phyloP scores from a whole-genome alignment of 768 basidiomycete genomes.

The Kwoniella europaea region DNA sequence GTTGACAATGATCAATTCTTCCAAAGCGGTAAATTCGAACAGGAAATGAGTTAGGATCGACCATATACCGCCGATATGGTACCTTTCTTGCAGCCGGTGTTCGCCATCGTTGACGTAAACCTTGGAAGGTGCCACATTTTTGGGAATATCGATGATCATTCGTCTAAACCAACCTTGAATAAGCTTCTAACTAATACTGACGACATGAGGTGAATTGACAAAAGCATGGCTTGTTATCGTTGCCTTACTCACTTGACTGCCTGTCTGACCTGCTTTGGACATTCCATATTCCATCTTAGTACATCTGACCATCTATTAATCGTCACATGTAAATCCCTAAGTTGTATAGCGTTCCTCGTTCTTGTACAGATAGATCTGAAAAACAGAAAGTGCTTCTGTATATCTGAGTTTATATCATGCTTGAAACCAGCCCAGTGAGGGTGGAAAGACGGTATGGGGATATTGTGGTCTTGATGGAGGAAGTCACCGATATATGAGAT shows the following conservation, averaged over 20 bases:
- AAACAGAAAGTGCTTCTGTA: not conserved
- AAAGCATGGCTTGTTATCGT: no score
- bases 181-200: no score
- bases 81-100: no score
- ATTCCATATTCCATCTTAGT: not conserved
- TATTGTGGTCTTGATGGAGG: not conserved
- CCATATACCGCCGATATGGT: no score
- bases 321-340: not conserved
- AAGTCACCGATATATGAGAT: not conserved
- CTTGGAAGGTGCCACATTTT: no score
- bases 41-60: not conserved
- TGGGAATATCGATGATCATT: not conserved
- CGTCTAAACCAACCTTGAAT: not conserved
- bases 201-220: no score
- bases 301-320: not conserved
- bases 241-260: not conserved
- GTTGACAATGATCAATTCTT: not conserved
- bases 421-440: constrained; percentile 3
- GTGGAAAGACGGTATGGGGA: constrained; percentile 2
- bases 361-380: not conserved
- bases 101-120: no score
- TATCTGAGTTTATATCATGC: not conserved
- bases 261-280: not conserved
- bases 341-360: not conserved
- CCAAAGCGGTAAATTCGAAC: not conserved